Conservation (phyloP, 306 rosid species). For the Hylodesmum podocarpum region DNA sequence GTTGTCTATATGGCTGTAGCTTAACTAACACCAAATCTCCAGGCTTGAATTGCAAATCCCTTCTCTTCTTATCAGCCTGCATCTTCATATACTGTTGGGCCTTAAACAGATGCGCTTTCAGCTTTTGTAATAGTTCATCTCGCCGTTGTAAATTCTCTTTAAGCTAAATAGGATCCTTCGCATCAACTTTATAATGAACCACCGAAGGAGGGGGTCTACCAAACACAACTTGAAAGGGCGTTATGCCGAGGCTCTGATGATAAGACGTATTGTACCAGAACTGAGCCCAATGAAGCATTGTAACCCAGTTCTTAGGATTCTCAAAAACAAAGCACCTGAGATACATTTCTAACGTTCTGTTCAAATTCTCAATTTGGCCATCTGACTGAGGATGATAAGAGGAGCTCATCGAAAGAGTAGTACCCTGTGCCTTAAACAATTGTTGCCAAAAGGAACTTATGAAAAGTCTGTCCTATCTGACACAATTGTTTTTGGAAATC, state of each 20-base stretch:
- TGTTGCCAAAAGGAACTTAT: neutral
- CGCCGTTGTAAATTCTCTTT: no score
- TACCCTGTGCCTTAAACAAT: neutral
- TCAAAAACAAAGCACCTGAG: no score
- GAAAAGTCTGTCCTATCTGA: neutral
- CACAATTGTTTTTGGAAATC: neutral
- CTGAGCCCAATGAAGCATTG: no score
- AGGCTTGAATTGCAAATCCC: no score
- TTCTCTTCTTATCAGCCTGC: no score
- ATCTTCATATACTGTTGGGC: no score
- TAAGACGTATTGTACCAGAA: neutral
- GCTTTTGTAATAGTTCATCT: no score
- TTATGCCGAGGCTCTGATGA: neutral
- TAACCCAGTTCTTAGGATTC: no score
- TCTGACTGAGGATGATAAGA: neutral
- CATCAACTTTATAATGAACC: neutral
- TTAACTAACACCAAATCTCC: no score
- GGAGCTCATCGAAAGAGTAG: neutral
- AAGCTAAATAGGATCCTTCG: neutral
- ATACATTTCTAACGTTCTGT: neutral
- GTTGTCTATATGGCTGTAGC: neutral
- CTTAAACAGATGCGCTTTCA: no score
- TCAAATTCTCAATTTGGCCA: neutral
- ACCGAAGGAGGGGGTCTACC: neutral
- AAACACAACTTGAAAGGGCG: no score